Conservation (phyloP, 192 early-diverging fungal species). For the Podila minutissima region DNA sequence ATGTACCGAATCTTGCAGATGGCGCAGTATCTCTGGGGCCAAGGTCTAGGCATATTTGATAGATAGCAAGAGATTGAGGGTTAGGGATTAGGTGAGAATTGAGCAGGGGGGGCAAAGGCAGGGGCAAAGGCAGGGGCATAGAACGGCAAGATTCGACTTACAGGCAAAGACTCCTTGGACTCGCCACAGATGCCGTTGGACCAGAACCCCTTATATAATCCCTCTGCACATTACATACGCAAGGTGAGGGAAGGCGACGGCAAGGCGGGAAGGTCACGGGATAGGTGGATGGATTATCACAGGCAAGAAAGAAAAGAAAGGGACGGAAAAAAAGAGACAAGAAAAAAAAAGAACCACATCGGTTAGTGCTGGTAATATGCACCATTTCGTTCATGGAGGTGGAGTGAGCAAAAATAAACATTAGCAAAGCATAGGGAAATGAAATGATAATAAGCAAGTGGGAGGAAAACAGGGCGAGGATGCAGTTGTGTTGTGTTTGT, state of each 20-base stretch:
- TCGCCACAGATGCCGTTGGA: slow-evolving; percentile 51
- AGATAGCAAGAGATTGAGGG: background rate
- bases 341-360: no score
- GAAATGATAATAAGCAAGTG: no score
- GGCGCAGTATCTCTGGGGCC: slow-evolving; percentile 39
- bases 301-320: background rate
- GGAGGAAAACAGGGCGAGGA: no score
- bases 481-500: no score
- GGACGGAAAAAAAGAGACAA: background rate
- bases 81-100: background rate
- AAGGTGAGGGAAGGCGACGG: background rate
- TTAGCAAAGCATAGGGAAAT: no score
- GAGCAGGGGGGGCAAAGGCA: background rate
- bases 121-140: background rate
- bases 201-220: slow-evolving; percentile 50
- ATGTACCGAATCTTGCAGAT: slow-evolving; percentile 28
- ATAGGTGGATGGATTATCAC: background rate
- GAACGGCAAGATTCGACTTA: slow-evolving; percentile 6
- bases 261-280: no score
- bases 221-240: slow-evolving; percentile 17
- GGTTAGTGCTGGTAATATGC: no score
- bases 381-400: no score
- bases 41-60: slow-evolving; percentile 17
- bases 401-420: background rate
- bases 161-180: slow-evolving; percentile 36